Conservation (phyloP, 192 early-diverging fungal species). For the Backusella parvicylindrica region DNA sequence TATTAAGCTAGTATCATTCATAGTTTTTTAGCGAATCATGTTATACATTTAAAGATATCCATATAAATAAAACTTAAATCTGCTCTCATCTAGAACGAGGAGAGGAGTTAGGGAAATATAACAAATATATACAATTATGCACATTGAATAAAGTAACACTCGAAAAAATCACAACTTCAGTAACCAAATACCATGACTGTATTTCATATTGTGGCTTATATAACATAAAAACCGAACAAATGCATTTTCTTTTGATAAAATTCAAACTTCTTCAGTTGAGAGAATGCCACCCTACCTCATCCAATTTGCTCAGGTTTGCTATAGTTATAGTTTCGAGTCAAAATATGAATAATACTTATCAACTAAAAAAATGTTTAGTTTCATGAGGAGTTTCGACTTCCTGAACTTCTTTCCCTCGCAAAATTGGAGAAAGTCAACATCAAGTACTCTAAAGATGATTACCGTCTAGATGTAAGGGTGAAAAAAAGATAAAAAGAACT, state of each 20-base stretch:
- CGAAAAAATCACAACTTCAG: too few relatives aligned
- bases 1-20: too few relatives aligned
- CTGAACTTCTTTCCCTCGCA: slow-evolving; percentile 85
- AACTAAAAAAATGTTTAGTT: slow-evolving; percentile 9
- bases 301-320: slow-evolving; percentile 10
- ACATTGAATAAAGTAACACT: too few relatives aligned
- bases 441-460: slow-evolving; percentile 54
- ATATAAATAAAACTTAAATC: too few relatives aligned
- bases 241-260: not conserved
- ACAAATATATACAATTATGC: too few relatives aligned
- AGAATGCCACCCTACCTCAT: slow-evolving; percentile 4
- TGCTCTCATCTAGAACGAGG: too few relatives aligned
- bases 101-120: too few relatives aligned
- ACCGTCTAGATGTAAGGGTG: slow-evolving; percentile 56
- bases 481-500: not conserved
- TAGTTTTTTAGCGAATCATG: too few relatives aligned
- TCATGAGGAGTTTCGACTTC: slow-evolving; percentile 69
- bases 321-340: not conserved
- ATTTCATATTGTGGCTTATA: not conserved
- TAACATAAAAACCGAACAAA: not conserved
- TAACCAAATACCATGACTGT: not conserved
- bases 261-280: not conserved
- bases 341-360: not conserved
- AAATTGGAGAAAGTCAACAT: slow-evolving; percentile 69
- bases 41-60: too few relatives aligned